These are phyloP conservation scores for Microdochium trichocladiopsis DNA, from an alignment of 2,329 filamentous ascomycete genomes.

Conservation along the genomic window DNA sequence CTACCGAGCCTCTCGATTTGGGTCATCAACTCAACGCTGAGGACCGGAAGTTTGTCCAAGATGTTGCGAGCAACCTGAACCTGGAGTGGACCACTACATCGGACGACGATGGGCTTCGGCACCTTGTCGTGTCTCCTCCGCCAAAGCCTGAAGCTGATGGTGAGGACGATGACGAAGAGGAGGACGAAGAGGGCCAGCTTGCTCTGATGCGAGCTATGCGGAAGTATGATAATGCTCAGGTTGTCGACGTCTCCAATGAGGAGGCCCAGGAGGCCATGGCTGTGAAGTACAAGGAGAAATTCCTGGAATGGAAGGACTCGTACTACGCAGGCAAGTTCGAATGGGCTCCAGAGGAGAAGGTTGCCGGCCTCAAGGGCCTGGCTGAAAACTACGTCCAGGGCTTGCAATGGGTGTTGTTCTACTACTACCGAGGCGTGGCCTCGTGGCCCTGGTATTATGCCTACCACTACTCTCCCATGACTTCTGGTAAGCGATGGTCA, in stretches of 20 bases:
- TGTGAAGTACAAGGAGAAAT: constrained; percentile 83
- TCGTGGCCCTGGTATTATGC: constrained; percentile 98
- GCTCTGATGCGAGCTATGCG: constrained; percentile 82
- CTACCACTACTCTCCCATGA: constrained; percentile 97
- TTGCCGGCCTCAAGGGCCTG: constrained; percentile 67
- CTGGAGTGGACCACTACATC: constrained; percentile 51
- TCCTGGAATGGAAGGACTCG: constrained; percentile 85
- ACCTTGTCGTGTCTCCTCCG: constrained; percentile 44
- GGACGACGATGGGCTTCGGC: constrained; percentile 47
- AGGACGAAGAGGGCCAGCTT: constrained; percentile 78
- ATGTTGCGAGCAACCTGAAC: constrained; percentile 61
- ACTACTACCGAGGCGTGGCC: constrained; percentile 95
- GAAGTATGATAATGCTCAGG: constrained; percentile 83
- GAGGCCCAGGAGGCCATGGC: constrained; percentile 75
- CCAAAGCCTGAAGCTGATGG: constrained; percentile 27
- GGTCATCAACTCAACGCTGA: constrained; percentile 66
- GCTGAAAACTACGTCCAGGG: constrained; percentile 97
- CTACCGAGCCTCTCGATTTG: constrained; percentile 62
- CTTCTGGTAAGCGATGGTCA: constrained; percentile 56
- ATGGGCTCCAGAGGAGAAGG: constrained; percentile 76
- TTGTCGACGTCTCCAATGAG: constrained; percentile 72
- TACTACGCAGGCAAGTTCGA: constrained; percentile 89
- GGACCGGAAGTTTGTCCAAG: constrained; percentile 90
- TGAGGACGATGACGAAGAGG: constrained; percentile 61
- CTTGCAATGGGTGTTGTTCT: constrained; percentile 94